Base-by-base conservation (phyloP, 306 rosid species). In the Echinosophora koreensis region DNA sequence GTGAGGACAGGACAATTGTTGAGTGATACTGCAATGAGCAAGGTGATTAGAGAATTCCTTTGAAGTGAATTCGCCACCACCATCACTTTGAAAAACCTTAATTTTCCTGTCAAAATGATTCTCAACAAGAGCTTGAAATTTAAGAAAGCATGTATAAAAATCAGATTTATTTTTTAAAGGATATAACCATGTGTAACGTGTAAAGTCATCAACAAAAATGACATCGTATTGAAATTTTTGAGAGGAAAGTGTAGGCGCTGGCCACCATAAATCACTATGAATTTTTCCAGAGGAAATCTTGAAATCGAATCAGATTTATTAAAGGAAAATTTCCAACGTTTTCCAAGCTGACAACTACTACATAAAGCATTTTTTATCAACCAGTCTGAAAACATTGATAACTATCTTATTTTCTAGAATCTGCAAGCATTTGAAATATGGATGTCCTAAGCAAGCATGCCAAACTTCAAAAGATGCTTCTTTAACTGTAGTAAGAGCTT, bases 201-300 rank as follows among this genome's bases (percentile, higher is more conserved):
- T 27, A 34, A 35, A 34, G 10, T 71, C 50, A 71, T 71, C 76
- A 7, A 37, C 46, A 71, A 71, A 54, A 34, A 13, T 17, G 12
- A 32, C 50, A 28, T 28, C 1, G 0, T 27, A 28, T 58, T 58
- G n/a, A n/a, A 42, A 71, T 5, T 10, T 10, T 52, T 69, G 32
- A 15, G 17, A 35, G 3, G n/a, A 71, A 30, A 34, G 17, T 4
- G 35, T 8, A 54, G 64, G 9, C 8, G 2, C 18, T 22, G n/a
- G 15, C 9, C 37, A 27, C 76, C 16, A 54, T 3, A 54, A n/a
- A 28, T 54, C 47, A 14, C 50, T n/a, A 37, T 28, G 30, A 28
- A 71, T 5, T n/a, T 52, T 54, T 34, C 34, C 2, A 54, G 8
- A 35, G 64, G 17, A 35, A 52, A n/a, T 0, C 0, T 16, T 7